A percentile compares a stretch with the other conserved stretches of the same genome.
Evolutionary conservation across 345 rosid genomes (phyloP).

Genomic region (Cardiospermum halicacabum): DNA sequence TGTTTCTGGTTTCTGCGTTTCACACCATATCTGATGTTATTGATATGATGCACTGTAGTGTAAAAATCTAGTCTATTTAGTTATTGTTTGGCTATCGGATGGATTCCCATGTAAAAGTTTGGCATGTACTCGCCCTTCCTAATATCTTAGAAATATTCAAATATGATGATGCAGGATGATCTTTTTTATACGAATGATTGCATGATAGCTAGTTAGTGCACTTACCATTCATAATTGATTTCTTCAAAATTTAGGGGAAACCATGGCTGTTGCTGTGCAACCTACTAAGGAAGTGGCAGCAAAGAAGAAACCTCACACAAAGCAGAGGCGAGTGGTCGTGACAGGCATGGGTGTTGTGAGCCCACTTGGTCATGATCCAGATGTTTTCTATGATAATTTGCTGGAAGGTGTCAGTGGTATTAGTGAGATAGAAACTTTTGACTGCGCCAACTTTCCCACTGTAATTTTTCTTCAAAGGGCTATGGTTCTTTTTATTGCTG

Average conservation of each 20-base stretch:
- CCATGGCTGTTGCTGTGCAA: constrained; percentile 63
- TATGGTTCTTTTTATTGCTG: constrained; percentile 15
- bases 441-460: constrained; percentile 74
- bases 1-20: background rate
- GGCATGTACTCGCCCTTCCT: background rate
- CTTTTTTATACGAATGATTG: background rate
- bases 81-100: background rate
- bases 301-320: constrained; percentile 53
- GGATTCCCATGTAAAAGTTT: background rate
- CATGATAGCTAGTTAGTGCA: background rate
- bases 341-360: constrained; percentile 93
- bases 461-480: constrained; percentile 33
- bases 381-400: constrained; percentile 76
- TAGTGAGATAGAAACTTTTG: constrained; percentile 79
- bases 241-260: constrained; percentile 40
- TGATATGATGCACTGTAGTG: background rate
- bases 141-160: background rate
- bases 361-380: constrained; percentile 79
- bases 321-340: constrained; percentile 85
- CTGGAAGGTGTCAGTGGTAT: constrained; percentile 88
- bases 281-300: constrained; percentile 45
- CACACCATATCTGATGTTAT: background rate
- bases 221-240: constrained; percentile 11
- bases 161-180: background rate
- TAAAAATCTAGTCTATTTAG: background rate